These are phyloP conservation scores for Cercospora sp. DNA, from an alignment of 2,329 filamentous ascomycete species.

Conservation along the genomic window DNA sequence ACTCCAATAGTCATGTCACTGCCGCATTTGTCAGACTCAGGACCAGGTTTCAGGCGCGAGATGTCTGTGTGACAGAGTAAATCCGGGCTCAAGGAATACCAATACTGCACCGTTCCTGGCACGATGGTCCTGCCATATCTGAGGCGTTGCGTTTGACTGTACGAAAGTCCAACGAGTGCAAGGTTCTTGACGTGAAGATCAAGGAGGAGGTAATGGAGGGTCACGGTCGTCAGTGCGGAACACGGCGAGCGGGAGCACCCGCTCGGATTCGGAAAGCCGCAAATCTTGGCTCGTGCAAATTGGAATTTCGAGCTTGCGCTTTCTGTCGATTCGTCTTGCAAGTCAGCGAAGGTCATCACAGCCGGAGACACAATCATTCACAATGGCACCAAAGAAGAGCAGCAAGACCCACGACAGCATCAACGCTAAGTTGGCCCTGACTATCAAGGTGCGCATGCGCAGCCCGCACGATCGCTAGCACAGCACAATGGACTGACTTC, in stretches of 20 bases:
- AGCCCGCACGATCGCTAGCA: neutral
- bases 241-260: neutral
- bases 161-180: neutral
- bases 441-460: slow-evolving; percentile 37
- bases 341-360: slow-evolving; percentile 26
- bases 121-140: neutral
- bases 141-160: neutral
- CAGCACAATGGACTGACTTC: slow-evolving; percentile 22
- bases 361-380: slow-evolving; percentile 40
- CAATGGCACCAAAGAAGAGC: slow-evolving; percentile 74
- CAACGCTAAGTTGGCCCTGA: slow-evolving; percentile 65
- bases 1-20: neutral
- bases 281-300: slow-evolving; percentile 9
- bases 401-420: slow-evolving; percentile 86
- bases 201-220: neutral
- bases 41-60: neutral
- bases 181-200: neutral
- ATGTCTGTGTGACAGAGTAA: neutral
- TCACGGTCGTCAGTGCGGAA: neutral
- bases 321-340: slow-evolving; percentile 5
- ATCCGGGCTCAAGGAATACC: neutral
- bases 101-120: neutral
- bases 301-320: slow-evolving; percentile 6
- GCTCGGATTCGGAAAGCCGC: slow-evolving; percentile 3
- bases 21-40: neutral